Conservation (phyloP, 1,284 basidiomycete genomes). For the Ceratobasidium sp. region DNA sequence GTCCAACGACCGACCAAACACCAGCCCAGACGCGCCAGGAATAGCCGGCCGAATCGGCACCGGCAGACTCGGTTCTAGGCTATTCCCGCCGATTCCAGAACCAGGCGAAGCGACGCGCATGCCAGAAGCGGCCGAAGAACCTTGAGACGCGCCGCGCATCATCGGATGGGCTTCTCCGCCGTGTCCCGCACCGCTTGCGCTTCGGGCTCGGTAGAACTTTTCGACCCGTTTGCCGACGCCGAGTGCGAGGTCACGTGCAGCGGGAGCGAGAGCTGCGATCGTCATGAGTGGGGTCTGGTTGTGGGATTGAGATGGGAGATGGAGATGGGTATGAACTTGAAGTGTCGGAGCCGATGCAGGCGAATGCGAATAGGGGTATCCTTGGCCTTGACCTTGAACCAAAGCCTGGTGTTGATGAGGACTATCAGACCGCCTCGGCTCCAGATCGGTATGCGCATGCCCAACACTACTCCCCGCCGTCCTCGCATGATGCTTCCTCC, state of each 20-base stretch:
- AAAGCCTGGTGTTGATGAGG: slow-evolving; percentile 38
- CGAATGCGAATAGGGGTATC: slow-evolving; percentile 49
- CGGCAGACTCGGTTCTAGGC: slow-evolving; percentile 18
- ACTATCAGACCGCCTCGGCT: slow-evolving; percentile 36
- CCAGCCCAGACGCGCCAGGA: slow-evolving; percentile 33
- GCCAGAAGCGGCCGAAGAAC: neutral
- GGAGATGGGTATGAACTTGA: slow-evolving; percentile 34
- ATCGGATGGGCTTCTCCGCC: slow-evolving; percentile 20
- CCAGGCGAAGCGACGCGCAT: slow-evolving; percentile 51
- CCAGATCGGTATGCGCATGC: slow-evolving; percentile 39
- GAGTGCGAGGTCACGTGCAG: slow-evolving; percentile 35
- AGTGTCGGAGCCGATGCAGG: slow-evolving; percentile 40
- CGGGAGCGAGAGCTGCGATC: slow-evolving; percentile 39
- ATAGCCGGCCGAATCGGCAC: slow-evolving; percentile 16
- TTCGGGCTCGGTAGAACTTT: slow-evolving; percentile 40
- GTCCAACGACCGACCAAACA: slow-evolving; percentile 48
- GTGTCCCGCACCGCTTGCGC: slow-evolving; percentile 34
- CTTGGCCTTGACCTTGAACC: slow-evolving; percentile 49
- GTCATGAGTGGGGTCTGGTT: slow-evolving; percentile 40
- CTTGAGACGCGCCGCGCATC: slow-evolving; percentile 14
- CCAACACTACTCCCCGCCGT: slow-evolving; percentile 52
- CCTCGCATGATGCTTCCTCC: slow-evolving; percentile 53
- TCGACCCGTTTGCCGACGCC: slow-evolving; percentile 38
- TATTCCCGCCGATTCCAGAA: slow-evolving; percentile 21
- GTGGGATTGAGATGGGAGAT: slow-evolving; percentile 26